Base-by-base conservation (phyloP, 2,329 filamentous ascomycete species). In the Ophiostoma himal-ulmi region DNA sequence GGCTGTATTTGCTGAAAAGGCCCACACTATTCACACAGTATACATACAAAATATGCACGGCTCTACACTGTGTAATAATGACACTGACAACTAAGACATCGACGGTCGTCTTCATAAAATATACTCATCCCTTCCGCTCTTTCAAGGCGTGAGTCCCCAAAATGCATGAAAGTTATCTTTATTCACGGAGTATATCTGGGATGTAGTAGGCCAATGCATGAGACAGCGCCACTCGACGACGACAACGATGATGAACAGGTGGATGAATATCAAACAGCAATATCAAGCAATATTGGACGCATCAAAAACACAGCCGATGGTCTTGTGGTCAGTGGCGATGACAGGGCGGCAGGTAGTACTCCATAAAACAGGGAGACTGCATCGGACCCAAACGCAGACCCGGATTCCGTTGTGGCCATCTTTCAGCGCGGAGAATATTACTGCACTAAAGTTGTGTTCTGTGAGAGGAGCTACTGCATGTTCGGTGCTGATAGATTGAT, bases 221-320 rank as follows among this genome's bases (percentile, higher is more conserved):
- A 57, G 52, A 62, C 57, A 62, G 57, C 57, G 57, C 57, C 57
- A 34, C 57, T 62, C 10, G 52, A 60, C 22, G 26, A 34, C 57
- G 57, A 14, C 11, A 3, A 62, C 30, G 30, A 30, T 30, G 30
- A 30, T 30, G 10, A 26, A 17, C 11, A 62, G 6, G 57, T 20
- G 13, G 26, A 62, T 34, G 57, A 20, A 17, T 57, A 57, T 57
- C 52, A 57, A 57, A 26, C n/a, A 57, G 14, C 22, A 57, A 20
- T 20, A 48, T 48, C n/a, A 44, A 20, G 20, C 44, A 48, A 48
- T 48, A 48, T n/a, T 48, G 20, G 41, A 17, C 41, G 37, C 48
- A 22, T n/a, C 48, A 54, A 54, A 57, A 48, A 26, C 22, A 10
- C 52, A 57, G 52, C 22, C n/a, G 52, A 14, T 57, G 52, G 52